phyloP scores from a whole-genome alignment of 176 grass and related monocot genomes.

The barley (Hordeum vulgare) region MorexV3_pseudomolecules_assembly NC_058518.1:65138229-65138728 shows the following conservation, averaged over 20 bases:
- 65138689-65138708: no score
- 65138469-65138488: not conserved
- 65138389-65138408: slow-evolving; percentile 5
- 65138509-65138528: not conserved
- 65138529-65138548: not conserved
- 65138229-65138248: slow-evolving; percentile 7
- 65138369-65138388: not conserved
- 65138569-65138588: not conserved
- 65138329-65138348: not conserved
- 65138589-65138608: no score
- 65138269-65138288: slow-evolving; percentile 22
- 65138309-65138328: not conserved
- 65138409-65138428: slow-evolving; percentile 13
- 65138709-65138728: no score
- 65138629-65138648: no score
- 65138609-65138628: no score
- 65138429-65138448: not conserved
- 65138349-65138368: not conserved
- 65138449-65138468: not conserved
- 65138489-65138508: not conserved
- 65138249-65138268: slow-evolving; percentile 10
- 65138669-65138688: no score
- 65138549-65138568: not conserved
- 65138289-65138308: slow-evolving; percentile 8
- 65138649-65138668: no score